Base-by-base conservation (phyloP, 495 filamentous ascomycete species). In the Rhypophila decipiens region DNA sequence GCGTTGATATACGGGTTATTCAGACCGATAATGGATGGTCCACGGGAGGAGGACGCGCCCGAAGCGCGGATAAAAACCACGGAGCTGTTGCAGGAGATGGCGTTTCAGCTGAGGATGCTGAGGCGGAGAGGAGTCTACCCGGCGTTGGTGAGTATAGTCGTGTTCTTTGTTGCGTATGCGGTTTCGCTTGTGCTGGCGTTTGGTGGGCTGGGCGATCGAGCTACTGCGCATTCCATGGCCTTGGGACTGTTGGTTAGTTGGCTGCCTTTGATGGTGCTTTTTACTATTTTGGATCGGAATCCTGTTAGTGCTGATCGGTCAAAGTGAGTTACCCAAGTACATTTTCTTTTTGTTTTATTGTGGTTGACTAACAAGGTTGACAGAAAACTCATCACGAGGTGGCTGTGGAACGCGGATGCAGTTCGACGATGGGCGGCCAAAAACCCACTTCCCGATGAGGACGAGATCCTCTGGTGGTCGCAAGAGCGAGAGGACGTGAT, bases 271-370 rank as follows among this genome's bases (percentile, higher is more conserved):
- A 44, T 78, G 15, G 61, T 75, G 18, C 44, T 73, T 2, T 63
- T 63, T 40, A 58, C 54, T 7, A 75, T 78, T 29, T 57, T 74
- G 3, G 74, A 78, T 54, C 65, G 74, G 13, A 78, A 78, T 43
- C 72, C 73, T 0, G 57, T 61, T 12, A 65, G 67, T 5, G 50
- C 67, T 0, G 65, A 60, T 18, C 50, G 68, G 29, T 61, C 63
- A 10, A 50, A 65, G 27, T 45, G 24, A 17, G 67, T 67, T 33
- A 38, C 20, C 13, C 2, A 13, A 37, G 50, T 12, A 13, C n/a
- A 37, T 10, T 2, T 19, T 10, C 2, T 31, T 12, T 33, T 31
- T 36, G 17, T 37, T 15, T 23, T 49, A 3, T 39, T 55, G 10
- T 11, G n/a, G n/a, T n/a, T n/a, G n/a, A n/a, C n/a, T n/a, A n/a